phyloP scores from a whole-genome alignment of 2,329 filamentous ascomycete genomes.

The Corniculantispora saksenae region DNA sequence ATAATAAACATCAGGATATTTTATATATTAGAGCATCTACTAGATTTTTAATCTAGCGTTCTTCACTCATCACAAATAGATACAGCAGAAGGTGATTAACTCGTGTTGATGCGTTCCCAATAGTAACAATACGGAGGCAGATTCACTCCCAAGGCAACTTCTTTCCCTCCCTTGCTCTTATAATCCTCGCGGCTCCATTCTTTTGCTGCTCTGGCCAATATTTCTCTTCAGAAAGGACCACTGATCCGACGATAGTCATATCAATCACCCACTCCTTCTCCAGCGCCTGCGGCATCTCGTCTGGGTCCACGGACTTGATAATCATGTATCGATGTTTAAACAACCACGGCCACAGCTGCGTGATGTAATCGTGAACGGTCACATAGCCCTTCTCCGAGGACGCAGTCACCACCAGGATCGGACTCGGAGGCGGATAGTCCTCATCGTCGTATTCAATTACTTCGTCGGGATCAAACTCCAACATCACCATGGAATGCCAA shows the following conservation, averaged over 20 bases:
- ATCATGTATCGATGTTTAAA: slow-evolving; percentile 8
- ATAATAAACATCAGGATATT: neutral
- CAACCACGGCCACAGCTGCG: slow-evolving; percentile 10
- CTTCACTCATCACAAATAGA: slow-evolving; percentile 6
- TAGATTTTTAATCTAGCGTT: slow-evolving; percentile 4
- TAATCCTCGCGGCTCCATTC: slow-evolving; percentile 1
- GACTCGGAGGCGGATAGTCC: neutral
- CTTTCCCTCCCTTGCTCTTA: slow-evolving; percentile 2
- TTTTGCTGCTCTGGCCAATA: neutral
- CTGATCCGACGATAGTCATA: neutral
- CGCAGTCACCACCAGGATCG: slow-evolving; percentile 3
- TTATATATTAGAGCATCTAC: neutral
- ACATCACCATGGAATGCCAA: neutral
- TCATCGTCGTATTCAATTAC: slow-evolving; percentile 4
- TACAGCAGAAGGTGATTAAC: slow-evolving; percentile 2
- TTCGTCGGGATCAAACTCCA: neutral
- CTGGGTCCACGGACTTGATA: neutral
- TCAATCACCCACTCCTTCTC: slow-evolving; percentile 7
- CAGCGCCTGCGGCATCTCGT: neutral
- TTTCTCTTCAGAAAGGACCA: neutral
- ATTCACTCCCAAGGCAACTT: slow-evolving; percentile 1
- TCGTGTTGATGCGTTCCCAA: slow-evolving; percentile 4
- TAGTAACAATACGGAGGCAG: slow-evolving; percentile 2
- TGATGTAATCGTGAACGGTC: slow-evolving; percentile 11
- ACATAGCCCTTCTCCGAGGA: slow-evolving; percentile 11